These are phyloP conservation scores for Fusarium veterinarium DNA, from an alignment of 2,329 filamentous ascomycete species.

Conservation along the genomic window DNA sequence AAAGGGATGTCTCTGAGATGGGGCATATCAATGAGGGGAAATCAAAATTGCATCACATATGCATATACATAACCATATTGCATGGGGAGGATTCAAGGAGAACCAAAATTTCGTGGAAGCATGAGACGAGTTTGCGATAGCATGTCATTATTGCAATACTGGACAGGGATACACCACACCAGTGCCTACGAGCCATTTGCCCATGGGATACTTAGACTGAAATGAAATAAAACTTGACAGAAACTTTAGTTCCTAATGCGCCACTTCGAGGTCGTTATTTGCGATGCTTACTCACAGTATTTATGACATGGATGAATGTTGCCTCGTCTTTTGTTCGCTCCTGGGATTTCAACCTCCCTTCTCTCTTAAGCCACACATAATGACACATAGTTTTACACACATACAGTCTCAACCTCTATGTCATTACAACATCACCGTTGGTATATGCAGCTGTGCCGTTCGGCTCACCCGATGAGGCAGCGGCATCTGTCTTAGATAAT, in stretches of 20 bases:
- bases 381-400: background rate
- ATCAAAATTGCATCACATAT: background rate
- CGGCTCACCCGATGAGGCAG: constrained; percentile 33
- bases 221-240: constrained; percentile 11
- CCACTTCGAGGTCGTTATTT: constrained; percentile 18
- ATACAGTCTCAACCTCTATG: constrained; percentile 2
- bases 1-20: constrained; percentile 18
- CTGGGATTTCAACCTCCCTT: constrained; percentile 21
- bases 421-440: constrained; percentile 59
- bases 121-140: constrained; percentile 20
- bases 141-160: constrained; percentile 16
- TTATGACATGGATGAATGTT: constrained; percentile 15
- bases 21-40: background rate
- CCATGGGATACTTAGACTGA: constrained; percentile 4
- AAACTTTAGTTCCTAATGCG: constrained; percentile 14
- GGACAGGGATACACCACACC: constrained; percentile 20
- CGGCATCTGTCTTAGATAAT: constrained; percentile 31
- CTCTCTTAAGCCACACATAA: background rate
- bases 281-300: constrained; percentile 14
- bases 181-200: constrained; percentile 1
- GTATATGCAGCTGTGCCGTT: constrained; percentile 48
- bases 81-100: background rate
- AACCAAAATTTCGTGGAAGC: constrained; percentile 16
- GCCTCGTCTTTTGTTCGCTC: constrained; percentile 22
- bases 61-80: background rate